Evolutionary conservation across 2,329 filamentous ascomycete species (phyloP).

Genomic region (Aspergillus novoparasiticus): DNA sequence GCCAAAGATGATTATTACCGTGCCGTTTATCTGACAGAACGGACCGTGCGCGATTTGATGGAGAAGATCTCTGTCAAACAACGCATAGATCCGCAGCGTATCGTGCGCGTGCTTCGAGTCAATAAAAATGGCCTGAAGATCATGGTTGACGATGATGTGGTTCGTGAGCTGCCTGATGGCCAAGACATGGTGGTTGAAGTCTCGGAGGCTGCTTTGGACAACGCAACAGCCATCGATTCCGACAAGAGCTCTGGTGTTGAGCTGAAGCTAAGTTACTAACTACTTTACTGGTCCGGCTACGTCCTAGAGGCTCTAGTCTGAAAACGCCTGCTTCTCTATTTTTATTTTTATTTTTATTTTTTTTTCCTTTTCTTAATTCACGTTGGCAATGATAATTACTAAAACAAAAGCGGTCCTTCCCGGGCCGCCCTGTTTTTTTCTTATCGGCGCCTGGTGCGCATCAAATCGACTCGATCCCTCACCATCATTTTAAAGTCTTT

Average conservation of each 20-base stretch:
- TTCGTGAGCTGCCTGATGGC: constrained; percentile 80
- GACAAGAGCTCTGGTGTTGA: constrained; percentile 39
- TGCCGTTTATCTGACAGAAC: constrained; percentile 80
- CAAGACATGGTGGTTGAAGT: constrained; percentile 81
- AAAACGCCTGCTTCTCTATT: not conserved
- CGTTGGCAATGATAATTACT: not conserved
- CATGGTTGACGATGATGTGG: constrained; percentile 86
- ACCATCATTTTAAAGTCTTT: constrained; percentile 2
- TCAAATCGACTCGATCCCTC: constrained; percentile 4
- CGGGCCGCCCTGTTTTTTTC: not conserved
- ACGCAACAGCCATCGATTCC: constrained; percentile 16
- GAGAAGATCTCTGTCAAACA: constrained; percentile 76
- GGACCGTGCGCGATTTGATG: constrained; percentile 74
- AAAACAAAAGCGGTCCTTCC: not conserved
- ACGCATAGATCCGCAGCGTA: constrained; percentile 71
- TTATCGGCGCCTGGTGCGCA: constrained; percentile 24
- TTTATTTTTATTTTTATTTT: too few species aligned
- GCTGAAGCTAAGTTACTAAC: constrained; percentile 57
- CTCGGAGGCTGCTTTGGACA: constrained; percentile 60
- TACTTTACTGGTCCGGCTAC: constrained; percentile 35
- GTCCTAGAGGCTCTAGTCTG: not conserved
- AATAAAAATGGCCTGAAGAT: constrained; percentile 77
- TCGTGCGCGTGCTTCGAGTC: constrained; percentile 72
- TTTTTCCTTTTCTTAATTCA: constrained; percentile 12
- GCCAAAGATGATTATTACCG: constrained; percentile 68